Evolutionary conservation across 1,284 basidiomycete species (phyloP).

Genomic region (Porphyrellus sp.): DNA sequence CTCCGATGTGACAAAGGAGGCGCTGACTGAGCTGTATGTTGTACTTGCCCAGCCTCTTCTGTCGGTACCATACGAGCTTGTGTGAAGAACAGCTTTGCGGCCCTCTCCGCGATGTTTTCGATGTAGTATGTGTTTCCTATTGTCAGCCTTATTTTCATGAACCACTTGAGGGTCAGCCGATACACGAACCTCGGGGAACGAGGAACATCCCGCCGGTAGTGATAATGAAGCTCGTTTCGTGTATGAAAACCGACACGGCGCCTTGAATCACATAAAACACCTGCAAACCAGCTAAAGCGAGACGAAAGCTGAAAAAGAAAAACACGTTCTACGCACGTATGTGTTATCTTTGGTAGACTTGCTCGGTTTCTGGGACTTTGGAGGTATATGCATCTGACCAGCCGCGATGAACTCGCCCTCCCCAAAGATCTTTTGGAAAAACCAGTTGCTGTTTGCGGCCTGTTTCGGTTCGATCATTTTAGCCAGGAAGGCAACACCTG

Average conservation of each 20-base stretch:
- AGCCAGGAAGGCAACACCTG: constrained; percentile 76
- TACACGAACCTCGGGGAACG: constrained; percentile 76
- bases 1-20: constrained; percentile 35
- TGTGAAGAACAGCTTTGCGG: constrained; percentile 87
- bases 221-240: constrained; percentile 75
- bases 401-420: constrained; percentile 90
- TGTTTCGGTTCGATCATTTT: constrained; percentile 59
- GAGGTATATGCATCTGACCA: constrained; percentile 82
- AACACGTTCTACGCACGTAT: constrained; percentile 64
- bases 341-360: constrained; percentile 93
- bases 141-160: not conserved
- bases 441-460: constrained; percentile 66
- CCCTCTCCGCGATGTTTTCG: constrained; percentile 79
- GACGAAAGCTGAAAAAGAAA: not conserved
- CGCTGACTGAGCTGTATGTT: constrained; percentile 32
- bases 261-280: constrained; percentile 88
- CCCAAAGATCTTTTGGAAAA: constrained; percentile 93
- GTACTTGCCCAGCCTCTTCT: constrained; percentile 20
- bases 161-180: not conserved
- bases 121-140: constrained; percentile 89
- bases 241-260: constrained; percentile 81
- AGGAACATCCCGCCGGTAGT: constrained; percentile 86
- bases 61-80: constrained; percentile 75
- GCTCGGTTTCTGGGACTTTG: constrained; percentile 74
- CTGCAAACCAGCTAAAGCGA: constrained; percentile 40